A percentile compares a stretch with the other conserved stretches of the same genome.
These are phyloP conservation scores for Aspergillus sp. DNA, from an alignment of 2,329 filamentous ascomycete genomes.

Conservation along the genomic window DNA sequence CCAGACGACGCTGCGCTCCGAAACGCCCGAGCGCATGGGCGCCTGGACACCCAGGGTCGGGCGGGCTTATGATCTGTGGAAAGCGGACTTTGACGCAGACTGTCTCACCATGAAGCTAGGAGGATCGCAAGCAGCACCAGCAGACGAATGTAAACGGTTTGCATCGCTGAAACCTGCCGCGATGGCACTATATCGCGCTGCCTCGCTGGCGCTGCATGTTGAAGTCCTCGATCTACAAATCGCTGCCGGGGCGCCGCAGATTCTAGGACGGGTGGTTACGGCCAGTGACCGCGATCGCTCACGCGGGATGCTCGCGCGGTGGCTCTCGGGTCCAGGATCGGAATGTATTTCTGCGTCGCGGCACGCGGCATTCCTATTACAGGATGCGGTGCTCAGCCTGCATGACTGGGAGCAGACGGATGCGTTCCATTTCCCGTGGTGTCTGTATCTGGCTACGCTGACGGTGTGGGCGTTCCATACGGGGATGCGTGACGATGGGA, in stretches of 20 bases:
- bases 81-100: constrained; percentile 57
- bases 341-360: constrained; percentile 29
- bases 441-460: constrained; percentile 59
- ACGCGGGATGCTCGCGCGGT: constrained; percentile 35
- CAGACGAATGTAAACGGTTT: constrained; percentile 37
- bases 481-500: constrained; percentile 32
- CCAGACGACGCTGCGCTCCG: constrained; percentile 58
- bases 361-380: constrained; percentile 56
- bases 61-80: constrained; percentile 58
- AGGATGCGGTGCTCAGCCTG: constrained; percentile 51
- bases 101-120: constrained; percentile 41
- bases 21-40: constrained; percentile 36
- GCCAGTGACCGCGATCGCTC: constrained; percentile 50
- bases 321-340: constrained; percentile 18
- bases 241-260: constrained; percentile 59
- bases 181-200: constrained; percentile 59
- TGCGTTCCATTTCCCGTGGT: constrained; percentile 63
- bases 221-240: constrained; percentile 64
- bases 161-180: constrained; percentile 51
- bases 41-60: constrained; percentile 55
- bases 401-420: constrained; percentile 54
- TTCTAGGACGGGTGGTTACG: constrained; percentile 56
- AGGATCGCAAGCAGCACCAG: constrained; percentile 30
- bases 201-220: constrained; percentile 56
- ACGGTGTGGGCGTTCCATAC: constrained; percentile 61